Evolutionary conservation across 2,329 filamentous ascomycete genomes (phyloP).

Genomic region (Botrytis deweyae): DNA sequence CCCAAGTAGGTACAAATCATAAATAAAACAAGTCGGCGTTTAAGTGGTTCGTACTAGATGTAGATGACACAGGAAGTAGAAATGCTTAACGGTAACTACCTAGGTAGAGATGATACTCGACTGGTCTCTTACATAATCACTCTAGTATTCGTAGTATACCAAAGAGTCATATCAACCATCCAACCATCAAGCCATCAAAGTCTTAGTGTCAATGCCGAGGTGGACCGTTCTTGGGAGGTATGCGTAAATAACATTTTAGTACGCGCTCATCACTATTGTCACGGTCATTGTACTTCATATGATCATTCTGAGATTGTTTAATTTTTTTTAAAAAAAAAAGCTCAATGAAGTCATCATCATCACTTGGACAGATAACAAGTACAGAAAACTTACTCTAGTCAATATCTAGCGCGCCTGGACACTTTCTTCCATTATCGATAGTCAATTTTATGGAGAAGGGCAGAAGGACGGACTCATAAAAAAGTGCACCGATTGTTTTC

Average conservation of each 20-base stretch:
- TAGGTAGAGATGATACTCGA: no score
- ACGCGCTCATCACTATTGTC: constrained; percentile 2
- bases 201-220: neutral
- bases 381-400: neutral
- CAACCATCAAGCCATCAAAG: neutral
- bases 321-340: no score
- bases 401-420: neutral
- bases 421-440: neutral
- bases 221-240: neutral
- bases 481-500: neutral
- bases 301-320: no score
- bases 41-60: no score
- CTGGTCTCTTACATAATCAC: neutral
- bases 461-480: neutral
- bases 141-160: neutral
- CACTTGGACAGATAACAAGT: neutral
- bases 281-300: neutral
- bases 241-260: neutral
- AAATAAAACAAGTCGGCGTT: no score
- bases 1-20: no score
- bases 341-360: neutral
- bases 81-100: no score
- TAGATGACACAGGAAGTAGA: no score
- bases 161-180: neutral
- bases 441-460: neutral